Evolutionary conservation across 2,329 filamentous ascomycete genomes (phyloP), one percentile per base, ranked within the genome.

Genomic region (Monilinia laxa): DNA sequence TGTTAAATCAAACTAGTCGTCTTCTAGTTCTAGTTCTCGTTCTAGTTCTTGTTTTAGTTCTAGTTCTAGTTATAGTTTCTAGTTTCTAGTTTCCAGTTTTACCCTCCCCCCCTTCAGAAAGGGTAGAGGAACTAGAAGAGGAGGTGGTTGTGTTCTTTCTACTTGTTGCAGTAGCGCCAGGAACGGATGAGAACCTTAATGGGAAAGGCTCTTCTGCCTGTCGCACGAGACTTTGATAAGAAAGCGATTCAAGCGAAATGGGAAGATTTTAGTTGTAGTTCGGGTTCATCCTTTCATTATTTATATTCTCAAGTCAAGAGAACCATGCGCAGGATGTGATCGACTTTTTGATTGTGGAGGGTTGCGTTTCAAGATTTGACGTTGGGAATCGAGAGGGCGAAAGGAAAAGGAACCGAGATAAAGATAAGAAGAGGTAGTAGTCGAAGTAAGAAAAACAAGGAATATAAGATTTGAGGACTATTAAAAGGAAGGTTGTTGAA

Each of bases 401-500:
- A 23, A 6, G 42, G 28, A 49, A 23, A 23, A 18, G 7, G 31
- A 35, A 35, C 7, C 31, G 31, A 35, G 31, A 35, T 35, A 6
- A 35, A 35, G 31, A 35, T 35, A 35, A 35, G 31, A 9, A 35
- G 31, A 35, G 31, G 31, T 35, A 35, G 31, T 35, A 31, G 10
- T 9, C 31, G 25, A 45, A n/a, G 18, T 35, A 12, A 42, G 18
- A 23, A 16, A 25, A 58, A 35, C 40, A 63, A 45, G 60, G 60
- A 55, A 63, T 63, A 51, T 63, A 54, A 63, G n/a, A 63, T 63
- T 63, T 52, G 52, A 63, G 57, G 57, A 59, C 18, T 54, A 35
- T 35, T 45, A 40, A 25, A 20, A 40, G 49, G 2, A 52, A 18
- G 31, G 23, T 42, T 28, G 31, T 51, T 25, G 47, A 51, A 51